Base-by-base conservation (phyloP, 2,329 filamentous ascomycete genomes). In the Cladophialophora psammophila region DNA sequence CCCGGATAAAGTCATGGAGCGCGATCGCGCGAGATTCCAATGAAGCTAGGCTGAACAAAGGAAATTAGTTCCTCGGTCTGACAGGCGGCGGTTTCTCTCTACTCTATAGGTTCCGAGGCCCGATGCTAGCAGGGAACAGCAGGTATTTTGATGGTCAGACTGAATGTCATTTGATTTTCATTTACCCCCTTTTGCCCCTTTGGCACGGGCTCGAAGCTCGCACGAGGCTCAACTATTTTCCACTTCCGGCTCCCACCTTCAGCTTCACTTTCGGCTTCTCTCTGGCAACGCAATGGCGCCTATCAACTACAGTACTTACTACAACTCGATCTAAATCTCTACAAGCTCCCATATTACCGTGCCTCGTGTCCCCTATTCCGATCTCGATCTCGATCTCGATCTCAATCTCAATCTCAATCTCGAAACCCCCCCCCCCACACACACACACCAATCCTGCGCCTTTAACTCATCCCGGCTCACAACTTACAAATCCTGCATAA, bases 401-500 rank as follows among this genome's bases (percentile, higher is more conserved):
- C 48, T 10, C 20, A 20, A 10, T 40, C 45, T n/a, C 31, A 31
- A 54, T 31, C 48, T 52, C 59, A 18, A 13, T 8, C 45, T 18
- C 20, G n/a, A n/a, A n/a, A n/a, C n/a, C n/a, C n/a, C n/a, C n/a
- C n/a, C n/a, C n/a, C n/a, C n/a, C n/a, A n/a, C n/a, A n/a, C n/a
- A n/a, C n/a, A n/a, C n/a, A n/a, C n/a, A n/a, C 20, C 10, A 53
- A 18, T 26, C 18, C 12, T 20, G 7, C 8, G 6, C 42, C 42
- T 26, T 7, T 26, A 26, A 26, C 42, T 20, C 42, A 3, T 18
- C 7, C 42, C 34, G 5, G 42, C 40, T 18, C n/a, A 35, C 12
- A 35, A 34, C 54, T 64, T 36, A 64, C 62, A 34, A 59, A 64
- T 48, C 45, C 6, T 64, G 62, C 62, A 64, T 64, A 35, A 31